A percentile compares a stretch with the other conserved stretches of the same genome.
phyloP scores from a whole-genome alignment of 106 monocot genomes.

The Allium sativum region DNA sequence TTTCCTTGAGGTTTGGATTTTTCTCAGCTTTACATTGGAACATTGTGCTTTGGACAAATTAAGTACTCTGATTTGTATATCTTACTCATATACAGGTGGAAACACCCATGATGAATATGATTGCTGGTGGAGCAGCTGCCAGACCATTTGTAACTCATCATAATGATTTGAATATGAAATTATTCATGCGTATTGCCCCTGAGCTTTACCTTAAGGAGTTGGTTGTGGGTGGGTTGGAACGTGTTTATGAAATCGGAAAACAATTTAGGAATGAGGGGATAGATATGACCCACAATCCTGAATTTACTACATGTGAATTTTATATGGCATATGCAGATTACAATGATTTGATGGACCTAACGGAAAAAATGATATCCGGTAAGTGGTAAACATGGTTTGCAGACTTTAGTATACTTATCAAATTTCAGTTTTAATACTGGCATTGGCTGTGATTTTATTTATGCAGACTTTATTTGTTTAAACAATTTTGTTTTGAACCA shows the following conservation, averaged over 20 bases:
- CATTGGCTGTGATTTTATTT: too few relatives aligned
- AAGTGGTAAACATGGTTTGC: conserved; percentile 8
- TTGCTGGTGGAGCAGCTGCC: conserved; percentile 94
- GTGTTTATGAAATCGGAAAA: conserved; percentile 97
- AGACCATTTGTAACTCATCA: conserved; percentile 85
- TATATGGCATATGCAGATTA: conserved; percentile 99
- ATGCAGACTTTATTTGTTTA: too few relatives aligned
- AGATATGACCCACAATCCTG: conserved; percentile 97
- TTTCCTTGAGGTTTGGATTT: conserved; percentile 69
- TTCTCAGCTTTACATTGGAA: background rate
- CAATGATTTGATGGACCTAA: conserved; percentile 81
- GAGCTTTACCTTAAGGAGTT: conserved; percentile 84
- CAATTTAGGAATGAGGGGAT: conserved; percentile 98
- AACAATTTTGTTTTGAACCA: too few relatives aligned
- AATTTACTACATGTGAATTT: conserved; percentile 97
- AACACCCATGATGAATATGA: conserved; percentile 98
- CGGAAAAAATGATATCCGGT: conserved; percentile 86
- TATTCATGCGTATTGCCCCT: conserved; percentile 92
- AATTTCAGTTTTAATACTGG: too few relatives aligned
- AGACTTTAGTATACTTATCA: background rate
- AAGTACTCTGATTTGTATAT: background rate
- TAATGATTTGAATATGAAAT: conserved; percentile 87
- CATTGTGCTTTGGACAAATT: conserved; percentile 3
- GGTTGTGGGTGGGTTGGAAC: conserved; percentile 79
- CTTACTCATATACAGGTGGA: conserved; percentile 50